Evolutionary conservation across 768 basidiomycete genomes (phyloP), one percentile per base, ranked within the genome.

Genomic region (Arthromyces matolae): DNA sequence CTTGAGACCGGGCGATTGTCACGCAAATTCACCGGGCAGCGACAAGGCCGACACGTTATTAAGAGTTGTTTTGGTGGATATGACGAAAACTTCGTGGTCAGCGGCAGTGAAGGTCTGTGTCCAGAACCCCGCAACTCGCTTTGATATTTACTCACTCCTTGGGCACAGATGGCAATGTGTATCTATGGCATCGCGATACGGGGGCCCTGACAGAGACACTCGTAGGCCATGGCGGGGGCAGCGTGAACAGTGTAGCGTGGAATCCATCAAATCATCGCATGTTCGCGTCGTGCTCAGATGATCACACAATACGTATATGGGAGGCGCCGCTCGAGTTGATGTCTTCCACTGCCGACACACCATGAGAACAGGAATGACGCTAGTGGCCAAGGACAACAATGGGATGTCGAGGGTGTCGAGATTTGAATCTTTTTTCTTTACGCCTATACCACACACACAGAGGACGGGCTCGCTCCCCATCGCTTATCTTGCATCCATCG

Each of bases 221-320:
- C 3, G 64, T 79, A 3, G 96, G 96, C 0, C 95, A 98, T 58
- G 84, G 82, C n/a, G 71, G 71, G 48, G 93, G 93, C 32, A 89
- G 86, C 52, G 94, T 99, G 52, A 99, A 97, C 64, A 85, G 89
- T 12, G 94, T 98, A 13, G 87, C 93, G 28, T 99, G 96, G 96
- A 94, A 96, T 65, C 93, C 92, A 16, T 75, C 75, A 41, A 87
- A 92, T 61, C 79, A 83, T 55, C 81, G 84, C 48, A 88, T 97
- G 84, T 97, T 98, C 69, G 96, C 96, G 25, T 93, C 90, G 34
- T 96, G 93, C 65, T 92, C 92, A 35, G 95, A 99, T 64, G 95
- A 99, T 69, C 70, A 73, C 45, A 90, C 87, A 14, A 83, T 99
- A 58, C 83, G 93, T 50, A 86, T 95, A 73, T 95, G 93, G 93